These are phyloP conservation scores for Oryza glaberrima DNA, from an alignment of 176 grass and related monocot genomes.

Conservation along the genomic window DNA sequence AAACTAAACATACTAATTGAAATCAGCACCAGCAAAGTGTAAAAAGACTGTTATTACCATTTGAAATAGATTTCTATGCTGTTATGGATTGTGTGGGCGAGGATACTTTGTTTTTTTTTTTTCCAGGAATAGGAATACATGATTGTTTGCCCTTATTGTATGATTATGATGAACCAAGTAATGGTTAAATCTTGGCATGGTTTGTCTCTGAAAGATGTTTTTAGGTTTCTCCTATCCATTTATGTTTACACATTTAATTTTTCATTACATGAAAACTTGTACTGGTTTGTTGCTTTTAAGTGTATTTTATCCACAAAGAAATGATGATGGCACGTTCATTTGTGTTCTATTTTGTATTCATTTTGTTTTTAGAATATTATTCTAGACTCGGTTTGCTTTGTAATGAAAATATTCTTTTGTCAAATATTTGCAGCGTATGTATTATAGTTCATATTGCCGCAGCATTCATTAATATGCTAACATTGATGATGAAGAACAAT, in stretches of 20 bases:
- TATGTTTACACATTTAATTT: neutral
- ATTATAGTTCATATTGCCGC: neutral
- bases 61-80: neutral
- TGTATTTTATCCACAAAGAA: neutral
- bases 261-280: neutral
- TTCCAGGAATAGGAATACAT: no score
- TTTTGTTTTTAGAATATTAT: neutral
- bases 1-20: no score
- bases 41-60: neutral
- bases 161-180: neutral
- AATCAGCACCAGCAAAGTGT: no score
- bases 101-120: neutral
- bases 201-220: neutral
- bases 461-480: constrained; percentile 21
- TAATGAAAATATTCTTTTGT: neutral
- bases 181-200: neutral
- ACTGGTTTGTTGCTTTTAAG: neutral
- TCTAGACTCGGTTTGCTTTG: neutral
- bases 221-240: neutral
- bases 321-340: neutral
- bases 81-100: neutral
- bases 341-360: neutral
- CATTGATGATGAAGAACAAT: constrained; percentile 40
- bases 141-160: neutral
- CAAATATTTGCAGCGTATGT: neutral